Conservation (phyloP, 768 basidiomycete species). For the Lactarius evosmus region DNA sequence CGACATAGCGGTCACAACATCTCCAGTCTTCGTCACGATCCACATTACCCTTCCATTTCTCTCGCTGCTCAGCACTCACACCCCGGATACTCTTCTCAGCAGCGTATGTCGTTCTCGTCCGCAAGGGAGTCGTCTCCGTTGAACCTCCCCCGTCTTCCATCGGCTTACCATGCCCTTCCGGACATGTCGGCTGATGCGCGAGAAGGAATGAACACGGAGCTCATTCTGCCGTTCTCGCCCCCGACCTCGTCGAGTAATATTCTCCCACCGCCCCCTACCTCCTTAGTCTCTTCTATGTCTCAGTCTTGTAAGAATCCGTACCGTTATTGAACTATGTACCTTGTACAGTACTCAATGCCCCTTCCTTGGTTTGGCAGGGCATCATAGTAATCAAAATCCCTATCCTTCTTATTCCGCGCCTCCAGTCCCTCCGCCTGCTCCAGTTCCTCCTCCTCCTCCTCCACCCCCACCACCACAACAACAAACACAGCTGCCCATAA, state of each 20-base stretch:
- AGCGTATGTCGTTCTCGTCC: slow-evolving; percentile 28
- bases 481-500: neutral
- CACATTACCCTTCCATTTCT: slow-evolving; percentile 31
- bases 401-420: slow-evolving; percentile 27
- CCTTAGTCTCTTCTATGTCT: slow-evolving; percentile 43
- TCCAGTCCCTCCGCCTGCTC: slow-evolving; percentile 4
- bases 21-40: slow-evolving; percentile 35
- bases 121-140: slow-evolving; percentile 26
- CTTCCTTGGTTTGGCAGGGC: slow-evolving; percentile 49
- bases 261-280: slow-evolving; percentile 45
- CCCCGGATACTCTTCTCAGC: slow-evolving; percentile 18
- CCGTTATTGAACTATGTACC: slow-evolving; percentile 60
- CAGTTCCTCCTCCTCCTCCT: neutral
- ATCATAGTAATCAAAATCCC: slow-evolving; percentile 30
- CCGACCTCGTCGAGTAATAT: slow-evolving; percentile 38
- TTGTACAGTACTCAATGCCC: slow-evolving; percentile 67
- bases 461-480: neutral
- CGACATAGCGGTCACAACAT: slow-evolving; percentile 33
- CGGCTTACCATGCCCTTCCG: slow-evolving; percentile 25
- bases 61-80: slow-evolving; percentile 28
- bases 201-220: slow-evolving; percentile 24
- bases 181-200: slow-evolving; percentile 22
- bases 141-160: slow-evolving; percentile 26
- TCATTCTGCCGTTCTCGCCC: slow-evolving; percentile 24
- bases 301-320: slow-evolving; percentile 69